phyloP scores from a whole-genome alignment of 805 yeast species.

The Kodamaea laetipori region DNA sequence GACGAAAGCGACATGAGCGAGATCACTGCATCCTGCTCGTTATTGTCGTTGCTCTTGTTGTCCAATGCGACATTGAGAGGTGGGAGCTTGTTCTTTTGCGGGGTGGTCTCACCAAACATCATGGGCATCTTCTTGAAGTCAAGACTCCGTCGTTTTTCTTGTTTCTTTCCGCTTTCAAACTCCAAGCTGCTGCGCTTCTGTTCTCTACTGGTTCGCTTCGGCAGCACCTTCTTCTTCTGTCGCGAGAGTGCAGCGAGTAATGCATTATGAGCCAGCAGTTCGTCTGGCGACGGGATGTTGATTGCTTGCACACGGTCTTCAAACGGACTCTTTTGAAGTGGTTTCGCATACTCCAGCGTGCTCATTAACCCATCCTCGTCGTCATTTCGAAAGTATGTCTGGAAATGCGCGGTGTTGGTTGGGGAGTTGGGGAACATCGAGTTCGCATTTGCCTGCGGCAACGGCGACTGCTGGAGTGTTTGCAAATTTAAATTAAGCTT shows the following conservation, averaged over 20 bases:
- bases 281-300: conserved; percentile 35
- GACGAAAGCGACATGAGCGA: conserved; percentile 58
- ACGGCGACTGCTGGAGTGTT: conserved; percentile 40
- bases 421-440: conserved; percentile 12
- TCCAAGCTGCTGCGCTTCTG: conserved; percentile 10
- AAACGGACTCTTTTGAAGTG: conserved; percentile 18
- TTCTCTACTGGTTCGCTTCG: conserved; percentile 8
- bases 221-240: conserved; percentile 29
- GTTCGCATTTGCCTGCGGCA: conserved; percentile 13
- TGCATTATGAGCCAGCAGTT: conserved; percentile 49
- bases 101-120: not conserved
- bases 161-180: conserved; percentile 3
- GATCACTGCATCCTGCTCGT: conserved; percentile 57
- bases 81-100: conserved; percentile 24
- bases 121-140: conserved; percentile 4
- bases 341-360: conserved; percentile 11
- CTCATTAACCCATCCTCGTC: conserved; percentile 12
- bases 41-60: conserved; percentile 22
- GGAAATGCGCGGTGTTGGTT: conserved; percentile 9
- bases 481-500: conserved; percentile 40
- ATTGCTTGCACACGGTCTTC: conserved; percentile 8
- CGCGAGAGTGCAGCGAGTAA: conserved; percentile 42
- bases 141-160: conserved; percentile 3
- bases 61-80: conserved; percentile 31
- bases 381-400: conserved; percentile 8